Evolutionary conservation across 768 basidiomycete species (phyloP).

Genomic region (Phlebiopsis gigantea): DNA sequence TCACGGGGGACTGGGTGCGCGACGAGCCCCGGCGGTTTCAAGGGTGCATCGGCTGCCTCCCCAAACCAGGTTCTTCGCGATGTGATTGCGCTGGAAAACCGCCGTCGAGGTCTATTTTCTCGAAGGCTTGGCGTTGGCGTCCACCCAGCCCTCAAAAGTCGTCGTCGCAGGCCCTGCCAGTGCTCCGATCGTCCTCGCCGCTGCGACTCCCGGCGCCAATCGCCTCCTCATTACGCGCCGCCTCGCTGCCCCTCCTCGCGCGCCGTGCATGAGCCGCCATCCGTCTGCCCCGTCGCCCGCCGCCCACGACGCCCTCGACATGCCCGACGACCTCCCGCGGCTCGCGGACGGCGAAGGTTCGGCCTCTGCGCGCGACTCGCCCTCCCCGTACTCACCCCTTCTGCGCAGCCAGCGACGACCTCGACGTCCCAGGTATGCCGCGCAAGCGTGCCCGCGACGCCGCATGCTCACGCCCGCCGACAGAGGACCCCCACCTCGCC

Average conservation of each 20-base stretch:
- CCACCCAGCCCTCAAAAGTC: conserved; percentile 14
- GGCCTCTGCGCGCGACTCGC: conserved; percentile 46
- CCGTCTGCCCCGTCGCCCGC: conserved; percentile 13
- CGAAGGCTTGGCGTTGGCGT: conserved; percentile 13
- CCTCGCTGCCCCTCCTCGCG: conserved; percentile 7
- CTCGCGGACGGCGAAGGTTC: conserved; percentile 33
- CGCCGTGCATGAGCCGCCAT: background rate
- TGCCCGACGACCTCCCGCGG: conserved; percentile 14
- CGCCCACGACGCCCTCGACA: conserved; percentile 11
- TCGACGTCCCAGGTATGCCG: conserved; percentile 12
- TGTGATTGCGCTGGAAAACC: conserved; percentile 13
- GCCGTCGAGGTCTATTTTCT: conserved; percentile 15
- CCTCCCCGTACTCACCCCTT: conserved; percentile 11
- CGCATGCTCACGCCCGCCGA: background rate
- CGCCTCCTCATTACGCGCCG: conserved; percentile 9
- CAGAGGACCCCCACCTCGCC: conserved; percentile 38
- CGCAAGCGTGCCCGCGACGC: conserved; percentile 8
- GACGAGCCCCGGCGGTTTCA: conserved; percentile 27
- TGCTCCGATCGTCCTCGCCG: conserved; percentile 3
- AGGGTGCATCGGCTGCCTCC: conserved; percentile 17
- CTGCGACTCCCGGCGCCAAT: conserved; percentile 2
- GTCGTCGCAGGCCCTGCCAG: conserved; percentile 3
- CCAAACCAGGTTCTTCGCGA: conserved; percentile 10
- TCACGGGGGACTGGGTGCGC: too few relatives aligned
- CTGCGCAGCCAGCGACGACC: conserved; percentile 14